These are phyloP conservation scores for Zangia roseola DNA, from an alignment of 768 basidiomycete genomes.

Conservation along the genomic window DNA sequence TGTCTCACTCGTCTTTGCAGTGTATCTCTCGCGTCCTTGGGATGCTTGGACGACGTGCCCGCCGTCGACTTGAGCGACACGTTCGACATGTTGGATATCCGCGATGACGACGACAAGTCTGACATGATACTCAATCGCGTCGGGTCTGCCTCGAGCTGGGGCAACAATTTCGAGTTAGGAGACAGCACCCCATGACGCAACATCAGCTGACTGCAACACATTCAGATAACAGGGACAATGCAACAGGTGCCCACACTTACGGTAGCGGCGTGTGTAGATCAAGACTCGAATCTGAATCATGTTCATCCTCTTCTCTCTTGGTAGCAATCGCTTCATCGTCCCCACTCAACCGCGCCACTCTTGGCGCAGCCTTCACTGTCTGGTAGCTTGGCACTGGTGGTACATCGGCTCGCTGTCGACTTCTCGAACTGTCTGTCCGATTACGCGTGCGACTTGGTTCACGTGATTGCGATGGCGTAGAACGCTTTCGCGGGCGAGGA, in stretches of 20 bases:
- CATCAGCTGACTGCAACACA: slow-evolving; percentile 54
- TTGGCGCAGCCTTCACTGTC: neutral
- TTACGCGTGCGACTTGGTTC: slow-evolving; percentile 15
- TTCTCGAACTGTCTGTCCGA: slow-evolving; percentile 15
- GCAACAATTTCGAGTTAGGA: slow-evolving; percentile 60
- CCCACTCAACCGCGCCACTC: neutral
- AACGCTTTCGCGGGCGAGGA: slow-evolving; percentile 34
- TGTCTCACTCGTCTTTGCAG: slow-evolving; percentile 55
- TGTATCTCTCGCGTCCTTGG: slow-evolving; percentile 59
- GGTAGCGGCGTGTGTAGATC: slow-evolving; percentile 70
- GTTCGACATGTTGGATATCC: slow-evolving; percentile 26
- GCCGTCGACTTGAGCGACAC: slow-evolving; percentile 22
- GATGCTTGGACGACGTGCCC: slow-evolving; percentile 28
- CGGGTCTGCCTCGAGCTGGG: slow-evolving; percentile 20
- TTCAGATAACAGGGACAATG: neutral
- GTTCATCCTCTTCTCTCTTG: slow-evolving; percentile 32
- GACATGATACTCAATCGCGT: slow-evolving; percentile 28
- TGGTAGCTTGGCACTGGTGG: slow-evolving; percentile 12
- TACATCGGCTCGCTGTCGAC: slow-evolving; percentile 7
- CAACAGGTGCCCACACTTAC: slow-evolving; percentile 41
- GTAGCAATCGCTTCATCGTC: neutral
- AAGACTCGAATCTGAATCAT: slow-evolving; percentile 61
- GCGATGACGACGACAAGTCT: slow-evolving; percentile 23
- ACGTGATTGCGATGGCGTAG: slow-evolving; percentile 24
- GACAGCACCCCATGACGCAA: slow-evolving; percentile 65